These are phyloP conservation scores for Coemansia sp. DNA, from an alignment of 192 early-diverging fungal genomes.

Conservation along the genomic window DNA sequence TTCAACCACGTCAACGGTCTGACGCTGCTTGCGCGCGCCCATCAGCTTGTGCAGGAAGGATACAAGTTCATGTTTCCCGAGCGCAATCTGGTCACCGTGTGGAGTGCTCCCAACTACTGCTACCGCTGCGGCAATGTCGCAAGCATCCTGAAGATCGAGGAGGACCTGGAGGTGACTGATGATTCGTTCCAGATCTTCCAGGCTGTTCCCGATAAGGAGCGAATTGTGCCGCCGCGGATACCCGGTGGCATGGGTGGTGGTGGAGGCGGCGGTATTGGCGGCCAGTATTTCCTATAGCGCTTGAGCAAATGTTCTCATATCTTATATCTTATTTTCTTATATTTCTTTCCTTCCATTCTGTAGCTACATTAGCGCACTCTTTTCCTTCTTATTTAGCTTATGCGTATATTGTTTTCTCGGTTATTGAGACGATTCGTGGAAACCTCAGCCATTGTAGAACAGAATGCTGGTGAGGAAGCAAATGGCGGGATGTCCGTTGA, in stretches of 20 bases:
- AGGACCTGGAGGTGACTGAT: constrained; percentile 77
- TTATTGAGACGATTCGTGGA: not conserved
- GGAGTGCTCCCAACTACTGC: constrained; percentile 98
- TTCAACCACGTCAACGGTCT: constrained; percentile 96
- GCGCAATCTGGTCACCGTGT: constrained; percentile 93
- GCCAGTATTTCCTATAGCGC: constrained; percentile 49
- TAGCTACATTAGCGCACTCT: not conserved
- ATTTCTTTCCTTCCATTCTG: not conserved
- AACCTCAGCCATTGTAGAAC: not conserved
- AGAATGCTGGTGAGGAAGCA: not conserved
- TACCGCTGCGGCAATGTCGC: constrained; percentile 98
- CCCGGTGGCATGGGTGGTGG: constrained; percentile 51
- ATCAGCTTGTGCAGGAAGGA: constrained; percentile 98
- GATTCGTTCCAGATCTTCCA: constrained; percentile 92
- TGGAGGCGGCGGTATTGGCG: constrained; percentile 24
- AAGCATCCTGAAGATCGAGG: constrained; percentile 70
- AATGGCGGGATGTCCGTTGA: not conserved
- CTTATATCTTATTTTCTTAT: not conserved
- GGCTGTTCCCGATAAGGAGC: constrained; percentile 92
- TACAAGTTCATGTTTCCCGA: constrained; percentile 70
- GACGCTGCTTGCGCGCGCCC: constrained; percentile 90
- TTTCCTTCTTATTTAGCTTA: not conserved
- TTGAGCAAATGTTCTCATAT: not conserved
- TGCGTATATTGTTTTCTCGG: not conserved
- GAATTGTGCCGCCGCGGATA: constrained; percentile 57